A percentile compares a stretch with the other conserved stretches of the same genome.
phyloP scores from a whole-genome alignment of 73 alveolate species.

The Tetrahymena thermophila region DNA sequence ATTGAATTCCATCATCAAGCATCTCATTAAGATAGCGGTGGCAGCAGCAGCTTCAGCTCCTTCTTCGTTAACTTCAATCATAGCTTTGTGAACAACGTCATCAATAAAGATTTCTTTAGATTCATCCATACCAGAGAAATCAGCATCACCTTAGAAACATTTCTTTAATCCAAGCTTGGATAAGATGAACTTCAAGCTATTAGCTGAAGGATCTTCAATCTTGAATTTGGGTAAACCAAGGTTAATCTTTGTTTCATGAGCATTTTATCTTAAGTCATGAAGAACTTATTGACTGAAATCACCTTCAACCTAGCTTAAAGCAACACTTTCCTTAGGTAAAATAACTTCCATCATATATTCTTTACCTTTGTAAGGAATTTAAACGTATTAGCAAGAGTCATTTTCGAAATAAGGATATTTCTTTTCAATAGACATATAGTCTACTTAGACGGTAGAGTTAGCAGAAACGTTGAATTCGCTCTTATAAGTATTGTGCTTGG shows the following conservation, averaged over 20 bases:
- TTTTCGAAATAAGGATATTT: neutral
- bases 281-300: neutral
- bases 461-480: neutral
- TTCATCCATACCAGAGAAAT: neutral
- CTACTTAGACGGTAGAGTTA: neutral
- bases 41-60: constrained; percentile 1
- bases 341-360: neutral
- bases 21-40: neutral
- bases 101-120: neutral
- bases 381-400: neutral
- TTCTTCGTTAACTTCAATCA: neutral
- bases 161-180: neutral
- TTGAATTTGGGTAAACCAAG: neutral
- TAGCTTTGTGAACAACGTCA: neutral
- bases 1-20: neutral
- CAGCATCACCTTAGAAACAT: neutral
- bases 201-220: neutral
- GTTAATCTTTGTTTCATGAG: neutral
- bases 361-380: neutral
- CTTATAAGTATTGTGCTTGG: neutral
- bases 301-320: neutral
- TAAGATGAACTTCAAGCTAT: neutral
- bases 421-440: neutral
- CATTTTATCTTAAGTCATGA: neutral
- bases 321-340: neutral